A percentile compares a stretch with the other conserved stretches of the same genome.
phyloP scores from a whole-genome alignment of 2,329 filamentous ascomycete genomes.

The Rhynchosporium secalis region DNA sequence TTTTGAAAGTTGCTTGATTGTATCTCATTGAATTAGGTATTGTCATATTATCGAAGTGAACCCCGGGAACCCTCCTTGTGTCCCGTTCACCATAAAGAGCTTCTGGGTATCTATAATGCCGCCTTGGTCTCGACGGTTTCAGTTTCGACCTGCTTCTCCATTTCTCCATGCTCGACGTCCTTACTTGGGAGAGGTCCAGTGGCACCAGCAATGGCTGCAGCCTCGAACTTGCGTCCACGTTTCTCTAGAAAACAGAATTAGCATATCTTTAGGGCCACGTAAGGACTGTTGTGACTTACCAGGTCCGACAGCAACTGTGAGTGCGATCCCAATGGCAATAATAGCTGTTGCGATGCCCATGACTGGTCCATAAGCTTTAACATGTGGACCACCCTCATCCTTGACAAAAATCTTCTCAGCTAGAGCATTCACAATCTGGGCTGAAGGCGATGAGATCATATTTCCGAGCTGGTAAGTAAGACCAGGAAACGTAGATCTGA shows the following conservation, averaged over 20 bases:
- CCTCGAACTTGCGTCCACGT: slow-evolving; percentile 65
- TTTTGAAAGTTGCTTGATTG: too few relatives aligned
- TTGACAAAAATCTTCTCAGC: slow-evolving; percentile 62
- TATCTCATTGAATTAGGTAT: too few relatives aligned
- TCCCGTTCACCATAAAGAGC: not conserved
- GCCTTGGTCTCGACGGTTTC: slow-evolving; percentile 3
- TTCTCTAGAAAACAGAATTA: slow-evolving; percentile 51
- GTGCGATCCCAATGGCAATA: slow-evolving; percentile 67
- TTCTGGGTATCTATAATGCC: not conserved
- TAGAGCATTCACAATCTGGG: slow-evolving; percentile 76
- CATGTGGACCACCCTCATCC: slow-evolving; percentile 53
- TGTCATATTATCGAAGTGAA: too few relatives aligned
- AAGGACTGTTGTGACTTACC: too few relatives aligned
- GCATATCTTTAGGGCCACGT: too few relatives aligned
- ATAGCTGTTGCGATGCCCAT: slow-evolving; percentile 79
- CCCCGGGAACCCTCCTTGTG: not conserved
- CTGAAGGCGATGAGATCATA: slow-evolving; percentile 68
- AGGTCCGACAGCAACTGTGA: slow-evolving; percentile 69
- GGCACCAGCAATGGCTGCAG: slow-evolving; percentile 52
- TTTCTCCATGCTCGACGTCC: slow-evolving; percentile 30
- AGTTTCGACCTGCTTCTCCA: slow-evolving; percentile 5
- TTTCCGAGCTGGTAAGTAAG: slow-evolving; percentile 65
- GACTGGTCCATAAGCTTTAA: slow-evolving; percentile 70
- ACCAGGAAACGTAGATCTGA: slow-evolving; percentile 64
- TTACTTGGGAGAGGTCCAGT: slow-evolving; percentile 34